Evolutionary conservation across 2,329 filamentous ascomycete genomes (phyloP), one percentile per base, ranked within the genome.

Genomic region (Fusarium drepaniforme): DNA sequence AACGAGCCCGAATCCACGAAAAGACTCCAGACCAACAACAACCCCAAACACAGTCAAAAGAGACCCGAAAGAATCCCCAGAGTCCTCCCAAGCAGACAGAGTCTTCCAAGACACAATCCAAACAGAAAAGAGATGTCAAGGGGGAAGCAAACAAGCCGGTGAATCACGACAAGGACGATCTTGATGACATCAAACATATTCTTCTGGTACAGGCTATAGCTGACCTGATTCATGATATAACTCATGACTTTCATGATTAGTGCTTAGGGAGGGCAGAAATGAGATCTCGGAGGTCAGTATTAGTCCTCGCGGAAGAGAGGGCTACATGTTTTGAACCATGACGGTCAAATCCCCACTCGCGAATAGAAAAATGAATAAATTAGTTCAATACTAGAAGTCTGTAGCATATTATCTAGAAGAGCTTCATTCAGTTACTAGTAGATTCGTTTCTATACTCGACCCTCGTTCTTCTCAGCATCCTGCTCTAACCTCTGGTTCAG

Each of bases 401-500:
- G 5, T 33, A n/a, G 3, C 7, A 2, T 21, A 8, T 53, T 8
- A 3, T 18, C 4, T 7, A 53, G 8, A 5, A 33, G 2, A 53
- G 2, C 1, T 0, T 13, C 28, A 5, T 53, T 13, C 1, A 53
- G 18, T 33, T 53, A 7, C 28, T 8, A 51, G 15, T 12, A 13
- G 25, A 18, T 18, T 33, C 18, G 6, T 53, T 21, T 11, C 25
- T 53, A 21, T 8, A 21, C 28, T 58, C 9, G 6, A 15, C 13
- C 33, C 42, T 67, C 18, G 46, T 35, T 63, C 62, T 5, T 53
- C 51, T n/a, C 62, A 44, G 58, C 61, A 66, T 28, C 70, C 66
- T 23, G 46, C 13, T 9, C 62, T 33, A 3, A 46, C 60, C 33
- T 74, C 53, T 38, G 74, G 12, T 75, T 53, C 5, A 73, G 7